Conservation (phyloP, 192 early-diverging fungal genomes). For the Dissophora ornata region DNA sequence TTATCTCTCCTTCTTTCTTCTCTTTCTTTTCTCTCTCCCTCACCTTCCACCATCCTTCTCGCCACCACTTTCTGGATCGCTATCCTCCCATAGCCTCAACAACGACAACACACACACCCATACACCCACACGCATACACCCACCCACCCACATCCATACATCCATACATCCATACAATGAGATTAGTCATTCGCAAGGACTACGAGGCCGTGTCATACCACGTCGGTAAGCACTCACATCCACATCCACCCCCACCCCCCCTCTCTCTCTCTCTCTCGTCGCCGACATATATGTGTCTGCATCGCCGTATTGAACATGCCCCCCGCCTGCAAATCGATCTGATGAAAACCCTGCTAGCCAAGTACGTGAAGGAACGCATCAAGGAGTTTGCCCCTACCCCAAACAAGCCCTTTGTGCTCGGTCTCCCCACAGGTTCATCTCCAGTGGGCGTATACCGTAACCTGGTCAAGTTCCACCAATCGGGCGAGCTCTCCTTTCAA, state of each 20-base stretch:
- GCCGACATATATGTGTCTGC: too few species aligned
- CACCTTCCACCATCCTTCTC: not conserved
- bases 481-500: slow-evolving; percentile 76
- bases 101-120: too few species aligned
- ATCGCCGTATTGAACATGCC: too few species aligned
- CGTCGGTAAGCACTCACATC: slow-evolving; percentile 51
- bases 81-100: too few species aligned
- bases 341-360: slow-evolving; percentile 58
- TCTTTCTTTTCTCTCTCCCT: slow-evolving; percentile 10
- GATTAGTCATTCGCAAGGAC: slow-evolving; percentile 79
- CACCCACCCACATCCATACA: slow-evolving; percentile 14
- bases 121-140: too few species aligned
- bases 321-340: not conserved
- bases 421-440: slow-evolving; percentile 87
- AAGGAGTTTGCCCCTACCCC: slow-evolving; percentile 78
- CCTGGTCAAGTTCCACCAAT: slow-evolving; percentile 74
- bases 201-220: slow-evolving; percentile 77
- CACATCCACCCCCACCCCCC: not conserved
- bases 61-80: slow-evolving; percentile 4
- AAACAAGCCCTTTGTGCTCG: slow-evolving; percentile 83
- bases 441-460: slow-evolving; percentile 83
- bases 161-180: slow-evolving; percentile 58
- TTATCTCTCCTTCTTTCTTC: not conserved
- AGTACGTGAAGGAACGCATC: slow-evolving; percentile 83
- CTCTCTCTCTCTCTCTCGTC: too few species aligned